Conservation (phyloP, 163 green algal species). For the Scenedesmus sp. region DNA sequence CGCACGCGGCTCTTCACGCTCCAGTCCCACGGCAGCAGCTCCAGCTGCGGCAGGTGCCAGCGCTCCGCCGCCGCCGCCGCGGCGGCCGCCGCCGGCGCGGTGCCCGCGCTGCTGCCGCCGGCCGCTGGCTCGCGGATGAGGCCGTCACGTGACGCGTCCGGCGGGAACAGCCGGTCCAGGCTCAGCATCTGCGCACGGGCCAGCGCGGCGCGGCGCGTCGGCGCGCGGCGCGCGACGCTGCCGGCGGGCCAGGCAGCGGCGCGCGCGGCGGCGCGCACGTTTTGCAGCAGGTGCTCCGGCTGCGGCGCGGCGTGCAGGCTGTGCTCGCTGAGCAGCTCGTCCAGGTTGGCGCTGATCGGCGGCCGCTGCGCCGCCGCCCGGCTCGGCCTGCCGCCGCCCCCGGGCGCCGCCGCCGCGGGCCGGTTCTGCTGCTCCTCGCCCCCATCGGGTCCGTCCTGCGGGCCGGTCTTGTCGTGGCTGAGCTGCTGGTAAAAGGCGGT, state of each 20-base stretch:
- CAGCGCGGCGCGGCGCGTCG: not conserved
- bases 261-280: too few species aligned
- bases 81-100: not conserved
- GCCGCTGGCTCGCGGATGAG: constrained; percentile 12
- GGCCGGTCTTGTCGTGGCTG: not conserved
- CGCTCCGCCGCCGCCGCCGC: constrained; percentile 11
- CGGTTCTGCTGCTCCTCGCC: not conserved
- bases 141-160: constrained; percentile 28
- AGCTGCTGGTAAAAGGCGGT: constrained; percentile 32
- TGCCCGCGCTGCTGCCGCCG: constrained; percentile 24
- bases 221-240: not conserved
- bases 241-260: too few species aligned
- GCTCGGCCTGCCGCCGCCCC: not conserved
- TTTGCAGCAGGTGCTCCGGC: too few species aligned
- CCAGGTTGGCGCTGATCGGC: not conserved
- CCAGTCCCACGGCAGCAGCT: constrained; percentile 40
- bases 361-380: too few species aligned
- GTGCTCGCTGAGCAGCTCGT: constrained; percentile 11
- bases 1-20: constrained; percentile 17
- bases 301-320: not conserved
- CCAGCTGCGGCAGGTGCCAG: constrained; percentile 24
- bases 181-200: constrained; percentile 12
- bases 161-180: constrained; percentile 14
- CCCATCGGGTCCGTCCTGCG: not conserved
- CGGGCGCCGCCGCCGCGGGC: not conserved